A percentile compares a stretch with the other conserved stretches of the same genome.
phyloP scores from a whole-genome alignment of 2,329 filamentous ascomycete species.

The Diatrype stigma region DNA sequence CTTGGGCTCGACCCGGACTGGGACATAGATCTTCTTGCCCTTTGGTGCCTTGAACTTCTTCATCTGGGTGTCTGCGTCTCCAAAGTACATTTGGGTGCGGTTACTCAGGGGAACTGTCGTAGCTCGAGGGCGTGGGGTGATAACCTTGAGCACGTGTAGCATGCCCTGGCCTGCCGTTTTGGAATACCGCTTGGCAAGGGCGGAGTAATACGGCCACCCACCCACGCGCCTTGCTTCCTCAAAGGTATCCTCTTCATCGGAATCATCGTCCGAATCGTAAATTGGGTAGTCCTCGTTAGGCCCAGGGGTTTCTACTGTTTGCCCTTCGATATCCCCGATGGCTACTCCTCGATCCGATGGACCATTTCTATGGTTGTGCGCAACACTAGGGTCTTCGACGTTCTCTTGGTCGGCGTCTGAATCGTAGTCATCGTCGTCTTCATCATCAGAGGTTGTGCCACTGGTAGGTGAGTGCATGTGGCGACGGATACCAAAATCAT shows the following conservation, averaged over 20 bases:
- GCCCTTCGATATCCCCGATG: conserved; percentile 70
- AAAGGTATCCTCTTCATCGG: conserved; percentile 67
- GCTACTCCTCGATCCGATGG: conserved; percentile 13
- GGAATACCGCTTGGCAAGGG: conserved; percentile 48
- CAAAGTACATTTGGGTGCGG: conserved; percentile 50
- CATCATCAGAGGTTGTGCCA: conserved; percentile 72
- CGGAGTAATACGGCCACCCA: conserved; percentile 69
- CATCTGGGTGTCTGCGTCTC: conserved; percentile 49
- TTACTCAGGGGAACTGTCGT: conserved; percentile 55
- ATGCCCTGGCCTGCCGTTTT: conserved; percentile 38
- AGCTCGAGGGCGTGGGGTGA: conserved; percentile 52
- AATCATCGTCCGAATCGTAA: conserved; percentile 88
- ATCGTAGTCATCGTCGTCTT: conserved; percentile 70
- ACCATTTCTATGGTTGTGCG: conserved; percentile 12
- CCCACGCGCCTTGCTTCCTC: conserved; percentile 75
- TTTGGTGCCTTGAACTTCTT: conserved; percentile 68
- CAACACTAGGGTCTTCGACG: conserved; percentile 27
- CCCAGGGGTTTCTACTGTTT: conserved; percentile 60
- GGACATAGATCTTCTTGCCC: conserved; percentile 92
- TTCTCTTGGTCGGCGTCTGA: conserved; percentile 58
- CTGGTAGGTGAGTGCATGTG: conserved; percentile 70
- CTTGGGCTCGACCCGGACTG: conserved; percentile 93
- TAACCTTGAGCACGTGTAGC: conserved; percentile 41
- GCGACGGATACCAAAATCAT: conserved; percentile 86
- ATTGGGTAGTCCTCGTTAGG: conserved; percentile 72